These are phyloP conservation scores for Aspergillus cristatus DNA, from an alignment of 495 filamentous ascomycete genomes.

Conservation along the genomic window DNA sequence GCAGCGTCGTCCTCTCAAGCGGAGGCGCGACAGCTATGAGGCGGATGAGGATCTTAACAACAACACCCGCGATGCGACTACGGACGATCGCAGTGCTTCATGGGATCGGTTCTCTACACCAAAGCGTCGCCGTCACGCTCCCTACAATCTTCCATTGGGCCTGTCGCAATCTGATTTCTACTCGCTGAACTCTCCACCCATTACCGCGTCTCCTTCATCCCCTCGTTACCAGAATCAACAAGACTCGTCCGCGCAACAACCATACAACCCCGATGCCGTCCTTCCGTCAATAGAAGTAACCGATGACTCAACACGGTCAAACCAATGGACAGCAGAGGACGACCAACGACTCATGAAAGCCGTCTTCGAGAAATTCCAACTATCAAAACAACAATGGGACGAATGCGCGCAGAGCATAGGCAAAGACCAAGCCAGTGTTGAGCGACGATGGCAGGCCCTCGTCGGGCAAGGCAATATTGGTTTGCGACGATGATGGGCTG, in stretches of 20 bases:
- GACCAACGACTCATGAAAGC: slow-evolving; percentile 64
- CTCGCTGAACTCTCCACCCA: slow-evolving; percentile 37
- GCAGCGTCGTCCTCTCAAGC: slow-evolving; percentile 42
- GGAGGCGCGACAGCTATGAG: slow-evolving; percentile 49
- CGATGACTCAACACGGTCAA: slow-evolving; percentile 12
- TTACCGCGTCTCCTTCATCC: slow-evolving; percentile 30
- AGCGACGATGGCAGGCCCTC: slow-evolving; percentile 60
- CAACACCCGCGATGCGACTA: slow-evolving; percentile 20
- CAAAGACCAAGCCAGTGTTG: slow-evolving; percentile 53
- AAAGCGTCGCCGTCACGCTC: slow-evolving; percentile 55
- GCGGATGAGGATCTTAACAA: slow-evolving; percentile 20
- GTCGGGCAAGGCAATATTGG: slow-evolving; percentile 50
- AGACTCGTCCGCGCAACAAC: slow-evolving; percentile 6
- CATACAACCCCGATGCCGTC: slow-evolving; percentile 24
- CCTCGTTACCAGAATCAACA: slow-evolving; percentile 15
- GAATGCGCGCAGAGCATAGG: slow-evolving; percentile 65
- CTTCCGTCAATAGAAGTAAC: slow-evolving; percentile 34
- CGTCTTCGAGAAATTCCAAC: slow-evolving; percentile 64
- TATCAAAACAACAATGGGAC: slow-evolving; percentile 67
- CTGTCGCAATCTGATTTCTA: slow-evolving; percentile 58
- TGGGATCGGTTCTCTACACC: slow-evolving; percentile 50
- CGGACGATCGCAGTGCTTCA: slow-evolving; percentile 8
- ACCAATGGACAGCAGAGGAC: slow-evolving; percentile 57
- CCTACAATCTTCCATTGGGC: slow-evolving; percentile 59
- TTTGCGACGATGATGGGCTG: slow-evolving; percentile 35